phyloP scores from a whole-genome alignment of 371 early-diverging fungal genomes.

The Parasitella parasitica region DNA sequence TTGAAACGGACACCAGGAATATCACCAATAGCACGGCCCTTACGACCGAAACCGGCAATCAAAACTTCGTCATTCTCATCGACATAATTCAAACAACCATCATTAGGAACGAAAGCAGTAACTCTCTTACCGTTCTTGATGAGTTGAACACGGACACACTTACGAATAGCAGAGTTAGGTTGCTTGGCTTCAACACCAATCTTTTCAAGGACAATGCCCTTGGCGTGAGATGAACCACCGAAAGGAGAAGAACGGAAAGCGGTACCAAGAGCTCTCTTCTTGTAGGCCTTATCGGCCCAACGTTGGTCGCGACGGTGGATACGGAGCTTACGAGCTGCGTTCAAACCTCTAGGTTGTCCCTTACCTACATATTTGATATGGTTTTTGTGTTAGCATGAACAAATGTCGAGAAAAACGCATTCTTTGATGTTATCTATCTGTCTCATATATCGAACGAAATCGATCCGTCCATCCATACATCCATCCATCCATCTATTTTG shows the following conservation, averaged over 20 bases:
- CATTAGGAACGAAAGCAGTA: slow-evolving; percentile 99
- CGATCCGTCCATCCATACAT: slow-evolving; percentile 14
- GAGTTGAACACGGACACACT: slow-evolving; percentile 99
- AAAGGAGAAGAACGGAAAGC: slow-evolving; percentile 97
- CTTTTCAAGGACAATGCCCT: slow-evolving; percentile 99
- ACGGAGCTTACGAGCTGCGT: slow-evolving; percentile 98
- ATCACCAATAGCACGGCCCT: slow-evolving; percentile 95
- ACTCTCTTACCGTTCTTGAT: slow-evolving; percentile 99
- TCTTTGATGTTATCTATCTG: neutral
- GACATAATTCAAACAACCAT: slow-evolving; percentile 99
- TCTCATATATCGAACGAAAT: neutral
- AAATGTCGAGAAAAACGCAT: neutral
- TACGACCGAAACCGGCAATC: slow-evolving; percentile 96
- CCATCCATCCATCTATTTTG: slow-evolving; percentile 15
- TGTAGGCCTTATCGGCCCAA: slow-evolving; percentile 99
- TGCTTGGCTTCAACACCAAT: slow-evolving; percentile 99
- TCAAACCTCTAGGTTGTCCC: slow-evolving; percentile 97
- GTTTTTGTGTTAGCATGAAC: neutral
- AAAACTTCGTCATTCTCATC: slow-evolving; percentile 98
- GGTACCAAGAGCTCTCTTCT: slow-evolving; percentile 98
- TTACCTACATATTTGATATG: slow-evolving; percentile 57
- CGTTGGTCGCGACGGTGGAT: slow-evolving; percentile 96
- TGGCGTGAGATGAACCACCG: slow-evolving; percentile 99
- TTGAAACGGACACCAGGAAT: slow-evolving; percentile 99
- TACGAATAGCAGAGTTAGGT: slow-evolving; percentile 99